phyloP scores from a whole-genome alignment of 768 basidiomycete genomes.

The Mycena vitilis region DNA sequence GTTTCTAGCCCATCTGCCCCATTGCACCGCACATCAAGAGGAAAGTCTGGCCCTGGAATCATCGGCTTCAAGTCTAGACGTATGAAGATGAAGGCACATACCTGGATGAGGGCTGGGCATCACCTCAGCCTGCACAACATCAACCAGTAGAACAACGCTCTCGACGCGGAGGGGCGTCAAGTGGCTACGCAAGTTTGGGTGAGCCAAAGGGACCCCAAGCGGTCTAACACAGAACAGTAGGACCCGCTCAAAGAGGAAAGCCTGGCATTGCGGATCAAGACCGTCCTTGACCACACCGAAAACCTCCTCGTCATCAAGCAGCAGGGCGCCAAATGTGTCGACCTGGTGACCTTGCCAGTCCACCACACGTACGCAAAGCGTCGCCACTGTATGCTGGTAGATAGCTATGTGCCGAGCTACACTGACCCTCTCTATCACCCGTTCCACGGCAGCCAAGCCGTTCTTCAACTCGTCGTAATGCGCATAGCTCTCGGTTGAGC shows the following conservation, averaged over 20 bases:
- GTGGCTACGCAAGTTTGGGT: background rate
- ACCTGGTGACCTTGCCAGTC: slow-evolving; percentile 99
- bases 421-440: slow-evolving; percentile 95
- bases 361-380: slow-evolving; percentile 84
- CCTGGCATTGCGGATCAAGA: slow-evolving; percentile 95
- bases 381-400: slow-evolving; percentile 88
- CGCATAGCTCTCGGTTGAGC: slow-evolving; percentile 67
- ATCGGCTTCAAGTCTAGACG: too few relatives aligned
- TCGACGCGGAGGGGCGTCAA: background rate
- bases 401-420: slow-evolving; percentile 78
- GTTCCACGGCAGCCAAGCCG: slow-evolving; percentile 86
- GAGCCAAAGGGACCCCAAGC: background rate
- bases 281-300: slow-evolving; percentile 95
- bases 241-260: slow-evolving; percentile 98
- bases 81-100: background rate
- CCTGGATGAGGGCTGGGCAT: background rate
- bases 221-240: slow-evolving; percentile 98
- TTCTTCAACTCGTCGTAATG: slow-evolving; percentile 83
- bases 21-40: background rate
- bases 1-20: background rate
- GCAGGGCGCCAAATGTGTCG: slow-evolving; percentile 90
- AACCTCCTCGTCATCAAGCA: slow-evolving; percentile 93
- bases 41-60: background rate
- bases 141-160: background rate
- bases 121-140: background rate